phyloP scores from a whole-genome alignment of 495 filamentous ascomycete genomes.

The Neurospora cerealis region DNA sequence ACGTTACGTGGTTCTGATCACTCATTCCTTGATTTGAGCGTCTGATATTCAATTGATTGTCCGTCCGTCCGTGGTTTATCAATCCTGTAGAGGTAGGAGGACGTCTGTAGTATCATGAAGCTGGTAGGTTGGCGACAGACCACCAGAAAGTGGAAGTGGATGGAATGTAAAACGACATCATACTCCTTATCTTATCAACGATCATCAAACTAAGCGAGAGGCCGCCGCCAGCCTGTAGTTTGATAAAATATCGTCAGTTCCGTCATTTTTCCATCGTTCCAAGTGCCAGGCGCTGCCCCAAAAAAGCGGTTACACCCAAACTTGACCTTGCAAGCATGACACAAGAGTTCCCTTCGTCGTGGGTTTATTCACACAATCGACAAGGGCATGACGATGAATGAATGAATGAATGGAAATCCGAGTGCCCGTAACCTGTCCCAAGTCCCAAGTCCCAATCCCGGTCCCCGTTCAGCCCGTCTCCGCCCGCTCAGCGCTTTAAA shows the following conservation, averaged over 20 bases:
- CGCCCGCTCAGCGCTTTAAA: conserved; percentile 5
- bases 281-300: neutral
- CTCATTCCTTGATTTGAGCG: neutral
- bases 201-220: neutral
- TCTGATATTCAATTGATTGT: neutral
- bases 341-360: neutral
- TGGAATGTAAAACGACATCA: neutral
- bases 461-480: neutral
- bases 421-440: neutral
- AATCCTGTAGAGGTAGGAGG: neutral
- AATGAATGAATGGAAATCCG: neutral
- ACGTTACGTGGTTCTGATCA: neutral
- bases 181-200: neutral
- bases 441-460: neutral
- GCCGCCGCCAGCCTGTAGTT: neutral
- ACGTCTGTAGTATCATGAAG: neutral
- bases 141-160: neutral
- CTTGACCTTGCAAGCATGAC: neutral
- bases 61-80: neutral
- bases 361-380: neutral
- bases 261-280: neutral
- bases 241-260: neutral
- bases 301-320: neutral
- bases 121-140: neutral
- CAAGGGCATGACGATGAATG: neutral